A percentile compares a stretch with the other conserved stretches of the same genome.
Evolutionary conservation across 176 grass and related monocot genomes (phyloP).

Genomic region (Hsuehochloa calcarea): DNA sequence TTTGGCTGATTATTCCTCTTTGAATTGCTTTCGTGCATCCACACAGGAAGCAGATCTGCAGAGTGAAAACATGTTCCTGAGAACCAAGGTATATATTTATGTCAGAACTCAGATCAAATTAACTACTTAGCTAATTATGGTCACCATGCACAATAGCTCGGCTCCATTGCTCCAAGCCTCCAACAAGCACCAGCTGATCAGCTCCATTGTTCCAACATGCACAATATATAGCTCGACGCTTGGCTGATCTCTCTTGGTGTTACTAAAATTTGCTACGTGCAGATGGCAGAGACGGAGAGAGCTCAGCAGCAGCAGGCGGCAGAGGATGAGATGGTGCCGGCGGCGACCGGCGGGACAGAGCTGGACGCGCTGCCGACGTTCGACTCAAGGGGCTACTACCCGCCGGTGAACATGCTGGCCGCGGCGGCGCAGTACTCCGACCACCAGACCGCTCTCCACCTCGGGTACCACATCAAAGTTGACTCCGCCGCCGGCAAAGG

Average conservation of each 20-base stretch:
- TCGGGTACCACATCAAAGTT: conserved; percentile 72
- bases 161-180: neutral
- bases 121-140: neutral
- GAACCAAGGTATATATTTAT: conserved; percentile 59
- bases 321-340: conserved; percentile 22
- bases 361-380: conserved; percentile 62
- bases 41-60: conserved; percentile 62
- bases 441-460: conserved; percentile 75
- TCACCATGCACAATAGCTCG: neutral
- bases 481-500: conserved; percentile 46
- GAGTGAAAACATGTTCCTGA: conserved; percentile 63
- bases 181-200: neutral
- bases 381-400: conserved; percentile 61
- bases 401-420: conserved; percentile 54
- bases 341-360: conserved; percentile 24
- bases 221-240: neutral
- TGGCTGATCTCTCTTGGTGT: neutral
- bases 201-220: neutral
- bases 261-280: neutral
- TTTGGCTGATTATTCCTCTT: neutral
- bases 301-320: conserved; percentile 9
- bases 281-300: conserved; percentile 58
- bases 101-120: neutral
- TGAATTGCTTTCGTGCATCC: neutral
- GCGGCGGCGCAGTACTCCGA: conserved; percentile 44